These are phyloP conservation scores for Suillus variegatus DNA, from an alignment of 768 basidiomycete genomes.

Conservation along the genomic window DNA sequence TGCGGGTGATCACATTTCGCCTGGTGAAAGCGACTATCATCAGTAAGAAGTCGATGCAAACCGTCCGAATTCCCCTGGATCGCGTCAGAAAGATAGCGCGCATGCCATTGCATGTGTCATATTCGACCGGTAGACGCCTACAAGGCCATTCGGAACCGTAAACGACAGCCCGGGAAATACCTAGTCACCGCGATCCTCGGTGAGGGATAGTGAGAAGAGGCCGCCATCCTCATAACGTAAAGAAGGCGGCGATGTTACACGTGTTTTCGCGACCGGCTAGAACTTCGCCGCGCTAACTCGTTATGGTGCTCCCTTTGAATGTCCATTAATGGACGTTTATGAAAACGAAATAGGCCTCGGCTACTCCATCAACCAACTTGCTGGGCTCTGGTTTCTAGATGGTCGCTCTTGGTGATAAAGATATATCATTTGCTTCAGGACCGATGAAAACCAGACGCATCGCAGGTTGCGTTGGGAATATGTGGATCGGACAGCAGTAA, in stretches of 20 bases:
- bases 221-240: not conserved
- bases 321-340: not conserved
- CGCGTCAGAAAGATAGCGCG: not conserved
- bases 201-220: not conserved
- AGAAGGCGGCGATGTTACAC: slow-evolving; percentile 5
- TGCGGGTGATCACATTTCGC: not conserved
- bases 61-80: not conserved
- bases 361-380: not conserved
- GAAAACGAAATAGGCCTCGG: not conserved
- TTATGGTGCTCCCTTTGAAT: slow-evolving; percentile 1
- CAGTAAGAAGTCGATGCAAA: not conserved
- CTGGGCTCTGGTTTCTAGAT: not conserved
- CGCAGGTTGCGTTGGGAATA: not conserved
- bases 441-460: not conserved
- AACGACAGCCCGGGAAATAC: not conserved
- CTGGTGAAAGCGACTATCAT: not conserved
- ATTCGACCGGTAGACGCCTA: not conserved
- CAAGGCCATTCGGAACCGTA: not conserved
- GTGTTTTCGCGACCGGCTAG: not conserved
- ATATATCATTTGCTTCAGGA: not conserved
- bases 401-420: too few relatives aligned
- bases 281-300: not conserved
- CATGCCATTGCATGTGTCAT: not conserved
- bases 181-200: not conserved
- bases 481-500: not conserved